phyloP scores from a whole-genome alignment of 805 yeast species.

The Saccharomyces mikatae region DNA sequence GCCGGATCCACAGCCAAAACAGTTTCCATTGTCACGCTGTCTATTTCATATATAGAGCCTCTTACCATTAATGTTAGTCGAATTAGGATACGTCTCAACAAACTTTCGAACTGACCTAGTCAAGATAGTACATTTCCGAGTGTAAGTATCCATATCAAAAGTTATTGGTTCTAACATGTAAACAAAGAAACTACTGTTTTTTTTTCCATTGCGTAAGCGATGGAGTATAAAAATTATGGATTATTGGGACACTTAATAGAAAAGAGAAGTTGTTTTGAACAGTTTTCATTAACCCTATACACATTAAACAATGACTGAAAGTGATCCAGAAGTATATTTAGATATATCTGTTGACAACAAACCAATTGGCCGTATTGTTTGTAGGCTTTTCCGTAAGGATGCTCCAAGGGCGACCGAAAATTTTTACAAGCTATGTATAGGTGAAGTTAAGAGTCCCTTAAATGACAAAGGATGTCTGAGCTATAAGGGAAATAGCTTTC shows the following conservation, averaged over 20 bases:
- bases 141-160: neutral
- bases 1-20: conserved; percentile 56
- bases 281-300: neutral
- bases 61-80: neutral
- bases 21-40: neutral
- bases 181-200: neutral
- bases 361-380: conserved; percentile 51
- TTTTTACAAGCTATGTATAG: conserved; percentile 41
- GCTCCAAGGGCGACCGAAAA: conserved; percentile 55
- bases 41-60: neutral
- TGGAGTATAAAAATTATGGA: neutral
- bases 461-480: conserved; percentile 22
- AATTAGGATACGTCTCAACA: neutral
- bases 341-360: conserved; percentile 43
- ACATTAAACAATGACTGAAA: neutral
- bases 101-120: neutral
- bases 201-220: neutral
- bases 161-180: neutral
- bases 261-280: neutral
- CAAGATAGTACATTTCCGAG: neutral
- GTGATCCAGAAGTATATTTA: conserved; percentile 30
- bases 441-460: conserved; percentile 25
- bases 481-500: conserved; percentile 44
- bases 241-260: neutral
- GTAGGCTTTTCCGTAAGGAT: conserved; percentile 38